These are phyloP conservation scores for Mortierella sp. DNA, from an alignment of 371 early-diverging fungal species.

Conservation along the genomic window DNA sequence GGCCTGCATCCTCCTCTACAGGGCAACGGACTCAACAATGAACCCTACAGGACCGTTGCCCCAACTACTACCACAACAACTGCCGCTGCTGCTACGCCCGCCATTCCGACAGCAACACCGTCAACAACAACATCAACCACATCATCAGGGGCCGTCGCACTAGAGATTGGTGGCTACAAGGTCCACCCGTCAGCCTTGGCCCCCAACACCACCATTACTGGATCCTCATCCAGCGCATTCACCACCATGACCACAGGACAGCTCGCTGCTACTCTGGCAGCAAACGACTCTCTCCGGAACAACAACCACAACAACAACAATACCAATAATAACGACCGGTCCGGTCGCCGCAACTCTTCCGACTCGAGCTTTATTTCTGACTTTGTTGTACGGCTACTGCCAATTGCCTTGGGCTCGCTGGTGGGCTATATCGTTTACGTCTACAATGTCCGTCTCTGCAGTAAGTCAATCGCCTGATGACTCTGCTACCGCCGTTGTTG, in stretches of 20 bases:
- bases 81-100: background rate
- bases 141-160: background rate
- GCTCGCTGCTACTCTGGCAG: slow-evolving; percentile 38
- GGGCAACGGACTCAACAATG: slow-evolving; percentile 10
- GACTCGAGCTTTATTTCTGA: background rate
- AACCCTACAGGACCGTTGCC: slow-evolving; percentile 8
- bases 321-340: background rate
- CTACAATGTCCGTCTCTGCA: slow-evolving; percentile 58
- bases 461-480: slow-evolving; percentile 31
- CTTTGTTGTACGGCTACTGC: slow-evolving; percentile 31
- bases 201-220: slow-evolving; percentile 2
- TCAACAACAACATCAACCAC: background rate
- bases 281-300: slow-evolving; percentile 19
- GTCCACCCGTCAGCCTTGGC: slow-evolving; percentile 53
- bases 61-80: slow-evolving; percentile 2
- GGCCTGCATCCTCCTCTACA: slow-evolving; percentile 11
- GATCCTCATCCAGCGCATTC: slow-evolving; percentile 19
- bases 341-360: background rate
- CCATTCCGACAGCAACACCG: background rate
- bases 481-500: background rate
- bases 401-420: slow-evolving; percentile 33
- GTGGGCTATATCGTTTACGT: slow-evolving; percentile 59
- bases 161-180: slow-evolving; percentile 31
- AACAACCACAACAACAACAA: background rate
- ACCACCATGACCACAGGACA: slow-evolving; percentile 40